Percentiles rank a stretch among this genome's conserved stretches.
Conservation (phyloP, 2,329 filamentous ascomycete genomes). For the Colletotrichum horii region DNA sequence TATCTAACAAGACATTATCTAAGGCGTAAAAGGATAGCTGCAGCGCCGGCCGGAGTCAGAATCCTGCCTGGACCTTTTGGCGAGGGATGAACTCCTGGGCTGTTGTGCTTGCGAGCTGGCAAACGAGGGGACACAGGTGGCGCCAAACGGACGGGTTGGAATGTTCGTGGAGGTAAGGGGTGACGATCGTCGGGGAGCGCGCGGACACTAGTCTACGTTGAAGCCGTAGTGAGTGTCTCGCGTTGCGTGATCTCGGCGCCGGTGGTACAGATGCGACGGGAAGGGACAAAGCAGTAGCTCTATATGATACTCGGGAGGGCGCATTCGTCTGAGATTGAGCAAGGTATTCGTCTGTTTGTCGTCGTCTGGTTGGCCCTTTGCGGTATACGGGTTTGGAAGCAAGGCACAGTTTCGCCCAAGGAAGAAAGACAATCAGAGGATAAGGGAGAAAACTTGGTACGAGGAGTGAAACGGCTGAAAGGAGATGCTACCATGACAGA, state of each 20-base stretch:
- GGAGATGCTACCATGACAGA: not conserved
- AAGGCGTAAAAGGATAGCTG: not conserved
- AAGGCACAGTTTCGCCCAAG: not conserved
- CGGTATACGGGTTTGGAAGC: not conserved
- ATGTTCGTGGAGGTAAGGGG: not conserved
- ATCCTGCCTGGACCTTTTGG: not conserved
- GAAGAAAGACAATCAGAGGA: not conserved
- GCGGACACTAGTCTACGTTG: not conserved
- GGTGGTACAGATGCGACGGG: not conserved
- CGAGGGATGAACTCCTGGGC: not conserved
- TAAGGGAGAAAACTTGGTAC: not conserved
- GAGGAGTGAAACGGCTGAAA: not conserved
- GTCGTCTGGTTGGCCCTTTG: not conserved
- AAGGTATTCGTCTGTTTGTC: not conserved
- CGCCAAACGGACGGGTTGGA: not conserved
- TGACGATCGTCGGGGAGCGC: not conserved
- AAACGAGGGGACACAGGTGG: not conserved
- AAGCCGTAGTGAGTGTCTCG: not conserved
- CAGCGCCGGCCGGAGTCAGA: not conserved
- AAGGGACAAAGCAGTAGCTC: not conserved
- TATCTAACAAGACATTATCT: conserved; percentile 4
- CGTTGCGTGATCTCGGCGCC: not conserved
- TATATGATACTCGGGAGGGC: not conserved
- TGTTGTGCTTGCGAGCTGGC: not conserved
- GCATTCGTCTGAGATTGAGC: not conserved